Evolutionary conservation across 805 yeast genomes (phyloP).

Genomic region (Gaillardinia entomophila): DNA sequence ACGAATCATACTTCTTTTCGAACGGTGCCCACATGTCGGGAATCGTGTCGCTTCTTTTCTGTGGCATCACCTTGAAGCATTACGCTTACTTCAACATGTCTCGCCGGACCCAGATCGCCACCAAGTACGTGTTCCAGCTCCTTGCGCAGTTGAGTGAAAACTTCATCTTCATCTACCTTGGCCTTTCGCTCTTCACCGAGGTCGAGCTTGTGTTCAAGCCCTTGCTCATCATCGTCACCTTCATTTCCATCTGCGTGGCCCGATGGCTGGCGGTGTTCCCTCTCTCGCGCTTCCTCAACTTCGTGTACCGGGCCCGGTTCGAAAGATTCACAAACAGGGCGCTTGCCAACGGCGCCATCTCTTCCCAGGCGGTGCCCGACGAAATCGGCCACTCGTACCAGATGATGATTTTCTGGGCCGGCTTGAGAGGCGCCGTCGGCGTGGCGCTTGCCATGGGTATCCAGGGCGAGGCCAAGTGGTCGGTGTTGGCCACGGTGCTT

Average conservation of each 20-base stretch:
- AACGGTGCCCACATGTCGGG: slow-evolving; percentile 99
- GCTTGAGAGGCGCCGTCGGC: slow-evolving; percentile 97
- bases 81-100: slow-evolving; percentile 98
- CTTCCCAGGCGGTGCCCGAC: slow-evolving; percentile 50
- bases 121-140: slow-evolving; percentile 89
- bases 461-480: slow-evolving; percentile 87
- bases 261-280: slow-evolving; percentile 99
- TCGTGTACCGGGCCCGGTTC: slow-evolving; percentile 60
- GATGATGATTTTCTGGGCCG: slow-evolving; percentile 99
- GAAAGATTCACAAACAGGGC: slow-evolving; percentile 29
- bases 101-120: slow-evolving; percentile 91
- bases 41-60: slow-evolving; percentile 86
- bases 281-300: slow-evolving; percentile 74
- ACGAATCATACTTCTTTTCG: slow-evolving; percentile 94
- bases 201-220: slow-evolving; percentile 95
- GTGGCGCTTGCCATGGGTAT: slow-evolving; percentile 97
- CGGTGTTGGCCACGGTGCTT: slow-evolving; percentile 87
- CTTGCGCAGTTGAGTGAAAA: slow-evolving; percentile 94
- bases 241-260: slow-evolving; percentile 85
- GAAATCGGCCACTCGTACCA: slow-evolving; percentile 95
- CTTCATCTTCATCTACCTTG: slow-evolving; percentile 92
- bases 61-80: slow-evolving; percentile 95
- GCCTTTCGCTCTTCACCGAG: slow-evolving; percentile 91
- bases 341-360: slow-evolving; percentile 32
- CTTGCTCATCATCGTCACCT: slow-evolving; percentile 81